Conservation (phyloP, 2,329 filamentous ascomycete genomes). For the Trichoderma asperellum region DNA sequence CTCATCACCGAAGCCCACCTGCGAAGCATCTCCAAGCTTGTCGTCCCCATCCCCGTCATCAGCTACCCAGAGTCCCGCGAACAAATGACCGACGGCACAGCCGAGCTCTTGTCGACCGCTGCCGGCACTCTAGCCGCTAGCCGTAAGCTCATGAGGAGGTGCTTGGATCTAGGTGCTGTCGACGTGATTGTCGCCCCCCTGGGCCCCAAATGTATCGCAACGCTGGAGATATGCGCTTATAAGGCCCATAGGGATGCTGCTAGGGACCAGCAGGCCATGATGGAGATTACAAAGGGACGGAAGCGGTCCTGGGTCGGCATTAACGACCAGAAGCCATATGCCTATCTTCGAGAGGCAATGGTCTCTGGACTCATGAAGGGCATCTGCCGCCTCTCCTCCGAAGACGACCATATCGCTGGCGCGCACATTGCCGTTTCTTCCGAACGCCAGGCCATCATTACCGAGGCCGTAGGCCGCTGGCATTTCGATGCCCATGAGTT, state of each 20-base stretch:
- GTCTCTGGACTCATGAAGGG: conserved; percentile 87
- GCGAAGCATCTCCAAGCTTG: conserved; percentile 58
- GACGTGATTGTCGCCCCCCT: conserved; percentile 85
- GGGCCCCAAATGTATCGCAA: conserved; percentile 71
- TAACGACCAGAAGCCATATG: conserved; percentile 81
- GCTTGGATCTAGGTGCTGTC: conserved; percentile 81
- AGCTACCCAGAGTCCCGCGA: conserved; percentile 39
- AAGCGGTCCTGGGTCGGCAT: conserved; percentile 93
- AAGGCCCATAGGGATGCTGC: conserved; percentile 76
- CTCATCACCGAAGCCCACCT: conserved; percentile 62
- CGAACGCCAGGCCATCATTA: conserved; percentile 68
- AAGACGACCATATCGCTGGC: conserved; percentile 64
- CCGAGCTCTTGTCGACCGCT: conserved; percentile 42
- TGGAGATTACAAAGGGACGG: conserved; percentile 73
- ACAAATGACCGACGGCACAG: conserved; percentile 45
- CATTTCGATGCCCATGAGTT: conserved; percentile 88
- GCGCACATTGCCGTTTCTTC: conserved; percentile 70
- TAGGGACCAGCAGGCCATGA: conserved; percentile 71
- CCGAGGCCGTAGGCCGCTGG: conserved; percentile 75
- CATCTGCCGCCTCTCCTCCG: conserved; percentile 74
- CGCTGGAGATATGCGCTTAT: conserved; percentile 82
- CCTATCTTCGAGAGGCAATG: conserved; percentile 90
- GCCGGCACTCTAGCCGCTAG: conserved; percentile 38
- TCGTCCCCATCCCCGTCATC: conserved; percentile 61
- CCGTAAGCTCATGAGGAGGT: conserved; percentile 63